A percentile compares a stretch with the other conserved stretches of the same genome.
Conservation (phyloP, 805 yeast species). For the Teunomyces kruisii region DNA sequence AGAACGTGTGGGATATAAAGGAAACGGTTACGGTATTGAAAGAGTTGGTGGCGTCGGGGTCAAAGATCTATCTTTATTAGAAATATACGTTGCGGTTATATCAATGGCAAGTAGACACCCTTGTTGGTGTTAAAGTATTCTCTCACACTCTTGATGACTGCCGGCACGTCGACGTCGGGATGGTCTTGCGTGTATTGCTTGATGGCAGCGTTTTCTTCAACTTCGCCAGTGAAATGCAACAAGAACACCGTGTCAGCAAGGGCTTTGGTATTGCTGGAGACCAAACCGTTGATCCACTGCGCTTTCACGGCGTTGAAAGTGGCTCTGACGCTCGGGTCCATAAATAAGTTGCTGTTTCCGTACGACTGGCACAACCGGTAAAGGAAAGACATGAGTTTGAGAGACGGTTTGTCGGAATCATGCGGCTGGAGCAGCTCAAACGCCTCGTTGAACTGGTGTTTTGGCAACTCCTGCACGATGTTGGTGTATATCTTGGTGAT, state of each 20-base stretch:
- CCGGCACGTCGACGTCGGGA: neutral
- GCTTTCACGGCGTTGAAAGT: conserved; percentile 29
- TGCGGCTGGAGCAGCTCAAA: neutral
- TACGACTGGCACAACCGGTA: conserved; percentile 1
- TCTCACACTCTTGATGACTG: conserved; percentile 5
- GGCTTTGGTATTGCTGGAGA: neutral
- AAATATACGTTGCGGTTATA: neutral
- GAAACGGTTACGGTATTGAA: conserved; percentile 46
- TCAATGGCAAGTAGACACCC: conserved; percentile 19
- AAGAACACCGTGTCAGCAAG: conserved; percentile 25
- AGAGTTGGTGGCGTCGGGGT: conserved; percentile 39
- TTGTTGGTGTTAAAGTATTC: conserved; percentile 31
- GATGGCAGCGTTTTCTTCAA: neutral
- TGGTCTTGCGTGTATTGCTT: neutral
- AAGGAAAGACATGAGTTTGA: neutral
- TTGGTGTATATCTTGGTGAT: neutral
- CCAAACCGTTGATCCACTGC: conserved; percentile 23
- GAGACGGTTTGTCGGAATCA: conserved; percentile 1
- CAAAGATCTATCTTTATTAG: conserved; percentile 55
- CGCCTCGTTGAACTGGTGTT: neutral
- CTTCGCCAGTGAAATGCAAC: conserved; percentile 14
- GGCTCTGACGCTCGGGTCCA: conserved; percentile 14
- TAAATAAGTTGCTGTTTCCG: conserved; percentile 18
- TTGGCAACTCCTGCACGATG: neutral
- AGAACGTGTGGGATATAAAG: conserved; percentile 57